Conservation (phyloP, 345 rosid species). For the Pistacia integerrima region DNA sequence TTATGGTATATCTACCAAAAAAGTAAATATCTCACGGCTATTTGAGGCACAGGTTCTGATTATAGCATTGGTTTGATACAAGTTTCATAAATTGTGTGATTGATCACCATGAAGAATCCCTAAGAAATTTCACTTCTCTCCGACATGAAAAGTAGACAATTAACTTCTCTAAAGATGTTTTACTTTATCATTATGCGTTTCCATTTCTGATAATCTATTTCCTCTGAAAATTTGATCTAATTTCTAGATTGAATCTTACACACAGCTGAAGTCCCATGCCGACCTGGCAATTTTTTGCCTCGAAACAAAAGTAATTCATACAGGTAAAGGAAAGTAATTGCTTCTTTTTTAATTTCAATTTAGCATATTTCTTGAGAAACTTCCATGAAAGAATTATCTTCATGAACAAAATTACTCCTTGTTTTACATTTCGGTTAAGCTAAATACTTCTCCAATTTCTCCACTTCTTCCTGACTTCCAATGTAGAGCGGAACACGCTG, state of each 20-base stretch:
- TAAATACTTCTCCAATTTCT: slow-evolving; percentile 88
- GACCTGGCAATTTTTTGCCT: background rate
- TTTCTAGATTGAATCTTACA: no score
- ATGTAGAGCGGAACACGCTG: slow-evolving; percentile 91
- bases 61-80: background rate
- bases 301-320: slow-evolving; percentile 2
- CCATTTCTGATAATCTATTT: no score
- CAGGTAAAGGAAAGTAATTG: background rate
- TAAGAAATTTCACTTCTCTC: background rate
- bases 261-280: no score
- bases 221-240: no score
- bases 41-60: no score
- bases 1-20: no score
- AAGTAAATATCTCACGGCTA: no score
- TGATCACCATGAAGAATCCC: background rate
- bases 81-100: background rate
- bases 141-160: background rate
- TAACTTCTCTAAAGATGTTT: no score
- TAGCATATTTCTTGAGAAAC: slow-evolving; percentile 11
- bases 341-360: slow-evolving; percentile 9
- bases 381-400: background rate
- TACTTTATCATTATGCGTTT: no score
- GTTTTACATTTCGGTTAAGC: slow-evolving; percentile 50
- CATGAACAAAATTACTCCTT: slow-evolving; percentile 28
- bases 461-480: slow-evolving; percentile 87